phyloP scores from a whole-genome alignment of 352 stramenopile species.

The Globisporangium takayamanum region DNA sequence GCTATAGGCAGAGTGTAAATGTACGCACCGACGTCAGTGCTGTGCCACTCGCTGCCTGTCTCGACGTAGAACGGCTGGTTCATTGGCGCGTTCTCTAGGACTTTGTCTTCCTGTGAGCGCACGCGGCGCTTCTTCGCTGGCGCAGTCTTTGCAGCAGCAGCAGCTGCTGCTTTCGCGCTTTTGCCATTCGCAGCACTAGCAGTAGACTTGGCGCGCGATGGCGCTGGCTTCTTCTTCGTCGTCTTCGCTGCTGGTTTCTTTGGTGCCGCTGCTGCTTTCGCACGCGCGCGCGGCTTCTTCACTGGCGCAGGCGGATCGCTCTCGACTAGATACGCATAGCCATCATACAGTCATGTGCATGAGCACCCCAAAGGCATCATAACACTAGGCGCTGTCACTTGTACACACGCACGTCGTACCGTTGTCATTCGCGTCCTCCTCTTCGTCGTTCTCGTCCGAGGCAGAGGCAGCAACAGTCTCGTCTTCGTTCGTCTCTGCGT shows the following conservation, averaged over 20 bases:
- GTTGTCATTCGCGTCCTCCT: neutral
- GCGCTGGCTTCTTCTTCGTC: conserved; percentile 11
- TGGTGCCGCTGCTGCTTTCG: conserved; percentile 1
- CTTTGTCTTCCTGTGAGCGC: conserved; percentile 47
- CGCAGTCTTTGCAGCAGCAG: conserved; percentile 6
- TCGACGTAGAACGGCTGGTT: conserved; percentile 63
- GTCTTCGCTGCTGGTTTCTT: conserved; percentile 13
- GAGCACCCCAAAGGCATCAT: too few relatives aligned
- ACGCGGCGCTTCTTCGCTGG: conserved; percentile 43
- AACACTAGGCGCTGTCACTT: too few relatives aligned
- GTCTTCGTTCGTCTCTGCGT: conserved; percentile 1
- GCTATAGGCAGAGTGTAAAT: neutral
- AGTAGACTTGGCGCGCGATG: neutral
- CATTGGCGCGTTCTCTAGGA: conserved; percentile 51
- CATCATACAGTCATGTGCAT: too few relatives aligned
- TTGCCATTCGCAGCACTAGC: neutral
- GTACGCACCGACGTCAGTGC: conserved; percentile 40
- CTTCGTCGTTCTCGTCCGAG: neutral
- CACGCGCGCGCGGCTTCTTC: conserved; percentile 3
- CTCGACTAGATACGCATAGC: neutral
- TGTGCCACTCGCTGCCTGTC: conserved; percentile 58
- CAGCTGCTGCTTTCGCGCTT: neutral
- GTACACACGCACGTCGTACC: neutral
- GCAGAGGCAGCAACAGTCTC: neutral
- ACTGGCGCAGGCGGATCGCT: conserved; percentile 1